Evolutionary conservation across 805 yeast genomes (phyloP), one percentile per base, ranked within the genome.

Genomic region (Suhomyces tanzawaensis): DNA sequence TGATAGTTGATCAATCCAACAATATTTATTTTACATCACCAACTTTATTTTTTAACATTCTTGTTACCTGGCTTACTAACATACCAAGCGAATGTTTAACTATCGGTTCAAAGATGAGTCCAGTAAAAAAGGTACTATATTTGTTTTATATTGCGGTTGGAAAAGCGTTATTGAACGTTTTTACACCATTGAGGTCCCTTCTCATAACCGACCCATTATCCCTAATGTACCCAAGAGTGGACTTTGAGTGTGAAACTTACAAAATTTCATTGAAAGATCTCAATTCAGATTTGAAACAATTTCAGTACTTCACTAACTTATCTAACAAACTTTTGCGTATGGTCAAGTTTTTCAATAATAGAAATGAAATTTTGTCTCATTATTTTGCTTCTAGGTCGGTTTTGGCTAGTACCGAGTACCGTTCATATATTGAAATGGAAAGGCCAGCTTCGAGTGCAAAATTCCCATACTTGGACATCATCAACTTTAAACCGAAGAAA

Each of bases 81-180:
- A 53, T 57, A 34, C 71, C 72, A 2, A 58, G 63, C 25, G 62
- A 62, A 17, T 52, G 57, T 8, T 39, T 54, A 36, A 49, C 67
- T 6, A 42, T 59, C 38, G 62, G 66, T 1, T 41, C 58, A 8
- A 40, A 42, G 2, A 45, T 52, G 29, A 42, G 54, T 19, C 65
- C 71, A 0, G 45, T 62, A 13, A 61, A 60, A 34, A 60, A 59
- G 37, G 55, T 61, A 3, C 54, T 66, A 33, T 61, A 60, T 39
- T 50, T 67, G 25, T 65, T 66, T 32, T 67, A 47, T 45, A 51
- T 46, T 19, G 66, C 68, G 1, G 47, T 64, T 18, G 73, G 70
- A 0, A 64, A 57, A 39, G 46, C 64, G 6, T 44, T 69, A 21
- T 40, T 47, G 18, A 63, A 67, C 32, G 54, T 62, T 1, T 49